Evolutionary conservation across 768 basidiomycete species (phyloP), one percentile per base, ranked within the genome.

Genomic region (Leucocoprinus birnbaumii): DNA sequence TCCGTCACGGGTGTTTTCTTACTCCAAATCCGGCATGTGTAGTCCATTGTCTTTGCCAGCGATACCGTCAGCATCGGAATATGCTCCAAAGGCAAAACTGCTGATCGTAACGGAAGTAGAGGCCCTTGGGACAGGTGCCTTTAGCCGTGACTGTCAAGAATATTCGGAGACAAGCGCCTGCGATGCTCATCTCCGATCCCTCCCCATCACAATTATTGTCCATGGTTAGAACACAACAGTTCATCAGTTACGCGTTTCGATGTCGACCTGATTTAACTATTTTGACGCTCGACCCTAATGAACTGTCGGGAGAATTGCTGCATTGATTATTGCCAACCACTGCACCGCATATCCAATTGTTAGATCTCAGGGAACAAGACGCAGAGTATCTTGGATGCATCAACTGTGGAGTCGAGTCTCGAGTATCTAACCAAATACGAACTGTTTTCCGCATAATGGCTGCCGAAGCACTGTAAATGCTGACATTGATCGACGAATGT

Each of bases 41-140:
- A 16, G 41, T 44, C 14, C 11, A 19, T 16, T 34, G 31, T 37
- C 34, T 37, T 34, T 25, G 31, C 42, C 16, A 44, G 21, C 3
- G 3, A 44, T 44, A 53, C 51, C 51, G 51, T 53, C 51, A 44
- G 40, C 11, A 22, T 53, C 51, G 51, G 51, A 5, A 44, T 21
- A 19, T 13, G 22, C 19, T 16, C 19, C 26, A 27, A 53, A 14
- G 22, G 43, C 5, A 45, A 37, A 31, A 11, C n/a, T 9, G 5
- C 14, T 35, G 19, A 3, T 9, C 13, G 34, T 44, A 42, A 53
- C 42, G 26, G 34, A 19, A 40, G 51, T 8, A 44, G 14, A 16
- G 40, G 25, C 3, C 5, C 14, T 42, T 10, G 27, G 37, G 18
- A 50, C 19, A 24, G 37, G 22, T 50, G 48, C 48, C 48, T 35